A percentile compares a stretch with the other conserved stretches of the same genome.
Evolutionary conservation across 345 rosid genomes (phyloP).

Genomic region (Pugionium cornutum): DNA sequence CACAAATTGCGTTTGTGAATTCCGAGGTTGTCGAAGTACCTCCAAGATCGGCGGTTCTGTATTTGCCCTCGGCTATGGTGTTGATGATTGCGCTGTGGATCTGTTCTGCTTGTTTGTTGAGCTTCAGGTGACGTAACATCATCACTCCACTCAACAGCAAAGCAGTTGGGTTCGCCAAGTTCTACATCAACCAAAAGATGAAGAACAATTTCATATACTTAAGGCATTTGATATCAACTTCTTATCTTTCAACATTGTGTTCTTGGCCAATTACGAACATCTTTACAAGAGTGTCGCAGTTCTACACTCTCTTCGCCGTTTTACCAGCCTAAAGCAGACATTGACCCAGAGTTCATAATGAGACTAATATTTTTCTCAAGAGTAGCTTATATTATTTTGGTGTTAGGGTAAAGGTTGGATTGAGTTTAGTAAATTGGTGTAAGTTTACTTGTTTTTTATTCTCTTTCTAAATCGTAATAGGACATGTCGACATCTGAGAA

Average conservation of each 20-base stretch:
- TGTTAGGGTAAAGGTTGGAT: background rate
- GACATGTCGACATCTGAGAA: too few species aligned
- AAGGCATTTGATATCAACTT: background rate
- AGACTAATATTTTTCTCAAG: too few species aligned
- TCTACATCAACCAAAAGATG: conserved; percentile 38
- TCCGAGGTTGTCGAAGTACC: conserved; percentile 75
- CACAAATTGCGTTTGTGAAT: conserved; percentile 86
- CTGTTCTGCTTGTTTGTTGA: conserved; percentile 77
- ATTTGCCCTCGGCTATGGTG: conserved; percentile 87
- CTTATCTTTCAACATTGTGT: too few species aligned
- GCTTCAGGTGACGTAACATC: conserved; percentile 84
- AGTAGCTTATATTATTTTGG: too few species aligned
- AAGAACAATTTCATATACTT: background rate
- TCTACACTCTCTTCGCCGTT: too few species aligned
- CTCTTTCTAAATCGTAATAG: too few species aligned
- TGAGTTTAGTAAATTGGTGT: background rate
- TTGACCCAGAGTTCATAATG: background rate
- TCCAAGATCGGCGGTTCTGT: conserved; percentile 94
- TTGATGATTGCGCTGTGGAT: conserved; percentile 79
- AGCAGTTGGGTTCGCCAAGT: conserved; percentile 98
- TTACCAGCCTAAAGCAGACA: too few species aligned
- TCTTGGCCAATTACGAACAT: too few species aligned
- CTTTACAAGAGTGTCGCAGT: too few species aligned
- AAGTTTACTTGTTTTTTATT: too few species aligned
- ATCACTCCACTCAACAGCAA: conserved; percentile 74